phyloP scores from a whole-genome alignment of 345 rosid genomes.

The Brassica juncea region DNA sequence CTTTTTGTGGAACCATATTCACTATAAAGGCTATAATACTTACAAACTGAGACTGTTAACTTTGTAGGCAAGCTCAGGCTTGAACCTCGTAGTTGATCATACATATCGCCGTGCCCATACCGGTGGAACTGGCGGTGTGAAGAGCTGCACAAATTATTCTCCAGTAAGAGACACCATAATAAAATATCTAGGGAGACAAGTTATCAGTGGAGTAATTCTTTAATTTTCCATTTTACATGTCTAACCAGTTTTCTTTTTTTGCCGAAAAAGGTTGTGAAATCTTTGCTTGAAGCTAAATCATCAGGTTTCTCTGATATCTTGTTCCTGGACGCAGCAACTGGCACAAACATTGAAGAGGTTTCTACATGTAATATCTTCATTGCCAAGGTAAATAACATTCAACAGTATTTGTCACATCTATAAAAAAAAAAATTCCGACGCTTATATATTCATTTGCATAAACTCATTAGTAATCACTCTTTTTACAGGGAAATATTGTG shows the following conservation, averaged over 20 bases:
- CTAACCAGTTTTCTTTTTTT: background rate
- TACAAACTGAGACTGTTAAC: background rate
- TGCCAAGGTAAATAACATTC: conserved; percentile 45
- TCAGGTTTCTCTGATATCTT: conserved; percentile 67
- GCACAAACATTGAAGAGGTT: conserved; percentile 65
- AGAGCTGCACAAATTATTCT: conserved; percentile 65
- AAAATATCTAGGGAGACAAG: conserved; percentile 20
- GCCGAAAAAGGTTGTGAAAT: conserved; percentile 46
- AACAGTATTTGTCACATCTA: background rate
- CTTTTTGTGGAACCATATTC: too few species aligned
- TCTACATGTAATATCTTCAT: conserved; percentile 61
- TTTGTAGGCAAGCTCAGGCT: conserved; percentile 34
- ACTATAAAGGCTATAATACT: background rate
- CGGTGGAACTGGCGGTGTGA: conserved; percentile 71
- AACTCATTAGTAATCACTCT: background rate
- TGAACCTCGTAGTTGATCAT: conserved; percentile 56
- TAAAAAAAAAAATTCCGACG: background rate
- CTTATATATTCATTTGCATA: background rate
- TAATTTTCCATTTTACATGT: background rate
- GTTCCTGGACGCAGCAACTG: conserved; percentile 56
- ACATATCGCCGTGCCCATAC: conserved; percentile 46
- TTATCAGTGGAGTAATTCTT: background rate
- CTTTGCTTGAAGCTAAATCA: conserved; percentile 55
- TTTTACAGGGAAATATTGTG: conserved; percentile 58
- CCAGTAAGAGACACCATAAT: conserved; percentile 41